Evolutionary conservation across 495 filamentous ascomycete genomes (phyloP).

Genomic region (Ascobolus immersus): DNA sequence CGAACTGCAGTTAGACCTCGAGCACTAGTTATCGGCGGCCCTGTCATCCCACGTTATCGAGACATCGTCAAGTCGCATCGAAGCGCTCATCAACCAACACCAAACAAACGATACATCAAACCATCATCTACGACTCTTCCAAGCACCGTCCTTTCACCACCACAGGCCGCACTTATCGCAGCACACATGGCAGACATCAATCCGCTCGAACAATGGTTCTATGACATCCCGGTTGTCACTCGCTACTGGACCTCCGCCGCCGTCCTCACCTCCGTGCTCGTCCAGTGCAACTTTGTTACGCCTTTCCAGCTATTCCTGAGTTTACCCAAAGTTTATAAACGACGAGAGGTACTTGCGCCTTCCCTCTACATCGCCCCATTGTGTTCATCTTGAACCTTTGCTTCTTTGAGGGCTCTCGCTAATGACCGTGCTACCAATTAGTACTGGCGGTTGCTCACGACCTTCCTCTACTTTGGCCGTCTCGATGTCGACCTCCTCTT

Average conservation of each 20-base stretch:
- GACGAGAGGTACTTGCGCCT: constrained; percentile 40
- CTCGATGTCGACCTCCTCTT: constrained; percentile 85
- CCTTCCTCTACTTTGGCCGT: constrained; percentile 92
- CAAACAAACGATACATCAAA: too few relatives aligned
- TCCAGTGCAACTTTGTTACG: constrained; percentile 74
- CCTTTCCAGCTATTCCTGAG: constrained; percentile 95
- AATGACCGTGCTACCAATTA: constrained; percentile 17
- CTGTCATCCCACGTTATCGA: too few relatives aligned
- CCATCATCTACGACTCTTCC: too few relatives aligned
- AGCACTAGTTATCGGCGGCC: too few relatives aligned
- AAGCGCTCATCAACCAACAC: too few relatives aligned
- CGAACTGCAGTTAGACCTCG: too few relatives aligned
- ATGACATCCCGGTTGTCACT: constrained; percentile 88
- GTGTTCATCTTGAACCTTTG: background rate
- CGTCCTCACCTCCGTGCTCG: constrained; percentile 61
- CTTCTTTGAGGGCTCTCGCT: constrained; percentile 5
- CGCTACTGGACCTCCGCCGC: constrained; percentile 90
- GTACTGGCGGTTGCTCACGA: constrained; percentile 89
- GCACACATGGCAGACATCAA: constrained; percentile 14
- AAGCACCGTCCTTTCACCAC: too few relatives aligned
- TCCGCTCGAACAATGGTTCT: constrained; percentile 89
- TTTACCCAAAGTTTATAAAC: constrained; percentile 69
- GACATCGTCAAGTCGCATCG: too few relatives aligned
- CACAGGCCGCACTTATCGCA: too few relatives aligned
- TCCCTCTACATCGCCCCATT: background rate